These are phyloP conservation scores for Phialophora tarda DNA, from an alignment of 2,329 filamentous ascomycete genomes.

Conservation along the genomic window DNA sequence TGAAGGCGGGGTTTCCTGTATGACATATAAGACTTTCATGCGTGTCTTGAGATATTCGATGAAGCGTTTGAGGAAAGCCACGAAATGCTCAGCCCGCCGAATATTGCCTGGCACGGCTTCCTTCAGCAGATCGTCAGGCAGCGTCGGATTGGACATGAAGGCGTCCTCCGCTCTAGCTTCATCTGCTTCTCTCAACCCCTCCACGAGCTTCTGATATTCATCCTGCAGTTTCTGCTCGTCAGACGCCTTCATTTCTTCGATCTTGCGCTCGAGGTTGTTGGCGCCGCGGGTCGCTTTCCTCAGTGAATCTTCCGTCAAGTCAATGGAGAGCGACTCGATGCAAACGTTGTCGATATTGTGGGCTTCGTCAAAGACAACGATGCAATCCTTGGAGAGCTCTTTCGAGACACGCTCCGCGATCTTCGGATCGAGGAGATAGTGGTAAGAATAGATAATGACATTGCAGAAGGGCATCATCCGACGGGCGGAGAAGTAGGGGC, in stretches of 20 bases:
- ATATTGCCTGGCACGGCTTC: slow-evolving; percentile 98
- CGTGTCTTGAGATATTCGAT: slow-evolving; percentile 97
- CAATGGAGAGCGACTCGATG: slow-evolving; percentile 95
- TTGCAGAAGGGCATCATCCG: slow-evolving; percentile 99
- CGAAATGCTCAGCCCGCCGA: slow-evolving; percentile 91
- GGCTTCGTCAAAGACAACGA: slow-evolving; percentile 97
- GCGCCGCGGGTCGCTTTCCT: slow-evolving; percentile 89
- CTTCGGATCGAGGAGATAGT: slow-evolving; percentile 96
- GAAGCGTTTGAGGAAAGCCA: slow-evolving; percentile 92
- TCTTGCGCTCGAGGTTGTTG: slow-evolving; percentile 86
- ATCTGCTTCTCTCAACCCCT: slow-evolving; percentile 85
- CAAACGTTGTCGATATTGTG: slow-evolving; percentile 99
- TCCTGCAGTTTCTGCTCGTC: slow-evolving; percentile 93
- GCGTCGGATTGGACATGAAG: slow-evolving; percentile 93
- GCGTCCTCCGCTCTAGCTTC: slow-evolving; percentile 90
- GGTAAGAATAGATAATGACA: slow-evolving; percentile 99
- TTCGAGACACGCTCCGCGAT: slow-evolving; percentile 95
- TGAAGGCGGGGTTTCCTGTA: slow-evolving; percentile 93
- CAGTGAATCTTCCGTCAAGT: slow-evolving; percentile 92
- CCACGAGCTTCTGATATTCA: slow-evolving; percentile 93
- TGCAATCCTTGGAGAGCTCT: slow-evolving; percentile 96
- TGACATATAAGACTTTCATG: slow-evolving; percentile 97
- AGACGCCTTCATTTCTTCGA: slow-evolving; percentile 92
- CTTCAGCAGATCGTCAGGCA: slow-evolving; percentile 91
- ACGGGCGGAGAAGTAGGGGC: slow-evolving; percentile 93